phyloP scores from a whole-genome alignment of 140 eudicot genomes.

The Oenanthe javanica region DNA sequence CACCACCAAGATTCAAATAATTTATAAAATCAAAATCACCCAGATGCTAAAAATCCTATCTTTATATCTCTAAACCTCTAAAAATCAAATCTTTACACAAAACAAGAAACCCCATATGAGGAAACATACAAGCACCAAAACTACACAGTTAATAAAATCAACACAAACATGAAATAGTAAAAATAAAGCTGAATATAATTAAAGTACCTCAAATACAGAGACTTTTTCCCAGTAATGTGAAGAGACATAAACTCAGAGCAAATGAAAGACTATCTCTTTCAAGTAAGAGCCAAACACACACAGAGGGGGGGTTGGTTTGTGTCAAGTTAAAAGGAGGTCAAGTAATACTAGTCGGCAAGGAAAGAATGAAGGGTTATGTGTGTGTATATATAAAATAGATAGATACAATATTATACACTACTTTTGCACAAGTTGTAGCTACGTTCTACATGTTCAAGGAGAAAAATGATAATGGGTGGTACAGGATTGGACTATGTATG shows the following conservation, averaged over 20 bases:
- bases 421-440: conserved; percentile 1
- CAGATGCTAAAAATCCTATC: conserved; percentile 4
- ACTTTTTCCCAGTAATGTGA: not conserved
- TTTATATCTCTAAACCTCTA: not conserved
- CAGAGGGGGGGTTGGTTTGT: not conserved
- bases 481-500: not conserved
- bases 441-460: conserved; percentile 1
- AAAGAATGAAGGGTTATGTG: not conserved
- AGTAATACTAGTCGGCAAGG: not conserved
- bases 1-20: not conserved
- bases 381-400: not conserved
- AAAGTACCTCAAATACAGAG: not conserved
- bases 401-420: not conserved
- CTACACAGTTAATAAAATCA: too few relatives aligned
- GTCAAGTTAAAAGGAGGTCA: not conserved
- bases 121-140: not conserved
- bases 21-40: not conserved
- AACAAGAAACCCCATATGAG: not conserved
- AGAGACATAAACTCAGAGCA: not conserved
- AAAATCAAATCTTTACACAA: conserved; percentile 10
- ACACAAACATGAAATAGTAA: not conserved
- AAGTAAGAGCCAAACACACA: not conserved
- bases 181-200: not conserved
- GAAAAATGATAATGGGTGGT: not conserved
- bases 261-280: too few relatives aligned